Base-by-base conservation (phyloP, 2,329 filamentous ascomycete species). In the Sarocladium oryzae region DNA sequence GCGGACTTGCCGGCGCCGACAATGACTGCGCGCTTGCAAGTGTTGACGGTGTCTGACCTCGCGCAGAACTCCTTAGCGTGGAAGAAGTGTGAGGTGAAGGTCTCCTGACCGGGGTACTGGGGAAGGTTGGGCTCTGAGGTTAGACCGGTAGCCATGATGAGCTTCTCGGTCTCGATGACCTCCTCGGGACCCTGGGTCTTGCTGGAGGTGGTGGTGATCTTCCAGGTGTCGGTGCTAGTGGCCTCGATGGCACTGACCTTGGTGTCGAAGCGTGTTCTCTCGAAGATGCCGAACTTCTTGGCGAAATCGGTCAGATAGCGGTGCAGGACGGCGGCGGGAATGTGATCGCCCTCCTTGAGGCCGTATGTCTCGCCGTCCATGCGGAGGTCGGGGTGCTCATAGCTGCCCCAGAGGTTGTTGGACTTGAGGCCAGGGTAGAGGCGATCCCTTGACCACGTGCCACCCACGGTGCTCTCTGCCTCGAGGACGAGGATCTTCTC, bases 391-490 rank as follows among this genome's bases (percentile, higher is more conserved):
- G 81, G 80, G 59, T 79, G 89, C 63, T 91, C 85, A 57, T 84
- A 88, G 0, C 81, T 85, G 2, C 86, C 86, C 10, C 84, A 64
- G 62, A 88, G 76, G 60, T 90, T 90, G 66, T 92, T 91, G 50
- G 79, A 83, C 59, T 82, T 86, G 46, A 92, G 73, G 1, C 80
- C 82, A 0, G 82, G 78, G 62, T 90, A 86, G 1, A 89, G 66
- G 1, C 85, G 76, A 33, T 85, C 71, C 52, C 79, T 71, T 8
- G 82, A 78, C 87, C 86, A 91, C 15, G 82, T 81, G 3, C 88
- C 87, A 1, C 87, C 88, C 71, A 63, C 10, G 74, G 72, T 4
- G 21, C 46, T 45, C 11, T 43, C 51, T 36, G 72, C 67, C 43
- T 89, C 85, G 26, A 87, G 66, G 9, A 88, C 61, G 1, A 75